A percentile compares a stretch with the other conserved stretches of the same genome.
Conservation (phyloP, 176 grass and related monocot species). For the Coix lacrymajobi region DNA sequence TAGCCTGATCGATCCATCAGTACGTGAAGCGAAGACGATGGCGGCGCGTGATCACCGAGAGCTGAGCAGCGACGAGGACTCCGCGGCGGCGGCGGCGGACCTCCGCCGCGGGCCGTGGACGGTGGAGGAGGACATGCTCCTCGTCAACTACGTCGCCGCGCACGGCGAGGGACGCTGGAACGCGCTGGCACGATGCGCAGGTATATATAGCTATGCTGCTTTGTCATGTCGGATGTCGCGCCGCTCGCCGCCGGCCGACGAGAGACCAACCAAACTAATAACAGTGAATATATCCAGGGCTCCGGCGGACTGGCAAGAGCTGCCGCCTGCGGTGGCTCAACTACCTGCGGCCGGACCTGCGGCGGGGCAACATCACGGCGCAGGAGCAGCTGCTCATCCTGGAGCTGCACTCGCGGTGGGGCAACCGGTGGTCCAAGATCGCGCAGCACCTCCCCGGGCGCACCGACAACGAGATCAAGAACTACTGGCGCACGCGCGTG, state of each 20-base stretch:
- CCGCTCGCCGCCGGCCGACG: background rate
- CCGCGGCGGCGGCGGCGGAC: background rate
- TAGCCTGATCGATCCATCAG: too few species aligned
- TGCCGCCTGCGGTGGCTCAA: conserved; percentile 93
- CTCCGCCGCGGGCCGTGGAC: conserved; percentile 91
- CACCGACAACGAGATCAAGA: conserved; percentile 99
- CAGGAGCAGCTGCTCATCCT: conserved; percentile 92
- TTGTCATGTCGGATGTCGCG: background rate
- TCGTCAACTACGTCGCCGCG: conserved; percentile 64
- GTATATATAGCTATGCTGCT: too few species aligned
- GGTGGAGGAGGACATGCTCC: conserved; percentile 75
- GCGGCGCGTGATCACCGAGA: background rate
- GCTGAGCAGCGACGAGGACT: conserved; percentile 29
- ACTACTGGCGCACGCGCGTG: conserved; percentile 94
- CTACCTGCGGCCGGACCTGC: conserved; percentile 83
- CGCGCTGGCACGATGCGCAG: conserved; percentile 74
- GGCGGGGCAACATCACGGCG: conserved; percentile 76
- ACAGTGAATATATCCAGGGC: background rate
- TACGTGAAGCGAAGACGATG: background rate
- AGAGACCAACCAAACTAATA: background rate
- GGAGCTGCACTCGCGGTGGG: conserved; percentile 91
- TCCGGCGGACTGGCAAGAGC: conserved; percentile 86
- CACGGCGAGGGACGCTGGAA: conserved; percentile 93
- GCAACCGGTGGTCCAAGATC: conserved; percentile 98
- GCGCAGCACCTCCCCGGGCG: conserved; percentile 79